These are phyloP conservation scores for Mucor plumbeus DNA, from an alignment of 371 early-diverging fungal species.

Conservation along the genomic window DNA sequence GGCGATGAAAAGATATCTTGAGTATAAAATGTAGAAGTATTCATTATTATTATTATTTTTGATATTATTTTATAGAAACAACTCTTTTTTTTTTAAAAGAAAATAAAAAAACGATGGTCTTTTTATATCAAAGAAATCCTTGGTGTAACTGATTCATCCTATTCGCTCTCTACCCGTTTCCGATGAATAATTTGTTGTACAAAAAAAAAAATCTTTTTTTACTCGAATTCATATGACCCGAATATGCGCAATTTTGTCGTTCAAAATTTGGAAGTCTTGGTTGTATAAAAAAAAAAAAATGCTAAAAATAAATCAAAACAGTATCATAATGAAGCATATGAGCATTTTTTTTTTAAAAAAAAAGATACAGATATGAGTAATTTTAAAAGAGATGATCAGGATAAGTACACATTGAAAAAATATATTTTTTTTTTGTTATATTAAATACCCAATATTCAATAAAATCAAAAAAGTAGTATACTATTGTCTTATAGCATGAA, in stretches of 20 bases:
- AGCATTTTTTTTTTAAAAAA: background rate
- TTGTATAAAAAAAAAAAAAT: constrained; percentile 1
- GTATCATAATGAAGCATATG: constrained; percentile 8
- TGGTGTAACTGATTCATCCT: constrained; percentile 8
- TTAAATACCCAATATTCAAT: no score
- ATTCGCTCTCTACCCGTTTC: constrained; percentile 12
- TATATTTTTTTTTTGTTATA: no score
- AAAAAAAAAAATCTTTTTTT: constrained; percentile 11
- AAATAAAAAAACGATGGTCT: background rate
- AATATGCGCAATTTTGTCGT: constrained; percentile 18
- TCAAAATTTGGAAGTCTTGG: constrained; percentile 4
- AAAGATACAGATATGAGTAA: background rate
- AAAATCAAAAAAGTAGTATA: no score
- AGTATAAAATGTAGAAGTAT: constrained; percentile 8
- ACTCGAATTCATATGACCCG: constrained; percentile 24
- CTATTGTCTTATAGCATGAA: background rate
- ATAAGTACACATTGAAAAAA: background rate
- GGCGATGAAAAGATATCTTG: constrained; percentile 23
- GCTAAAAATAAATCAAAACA: constrained; percentile 9
- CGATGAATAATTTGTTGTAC: constrained; percentile 5
- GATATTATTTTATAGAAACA: constrained; percentile 6
- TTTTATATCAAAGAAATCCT: constrained; percentile 7
- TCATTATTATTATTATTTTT: background rate
- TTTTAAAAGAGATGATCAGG: background rate
- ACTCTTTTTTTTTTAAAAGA: background rate